Evolutionary conservation across 495 filamentous ascomycete species (phyloP).

Genomic region (Letharia lupina): DNA sequence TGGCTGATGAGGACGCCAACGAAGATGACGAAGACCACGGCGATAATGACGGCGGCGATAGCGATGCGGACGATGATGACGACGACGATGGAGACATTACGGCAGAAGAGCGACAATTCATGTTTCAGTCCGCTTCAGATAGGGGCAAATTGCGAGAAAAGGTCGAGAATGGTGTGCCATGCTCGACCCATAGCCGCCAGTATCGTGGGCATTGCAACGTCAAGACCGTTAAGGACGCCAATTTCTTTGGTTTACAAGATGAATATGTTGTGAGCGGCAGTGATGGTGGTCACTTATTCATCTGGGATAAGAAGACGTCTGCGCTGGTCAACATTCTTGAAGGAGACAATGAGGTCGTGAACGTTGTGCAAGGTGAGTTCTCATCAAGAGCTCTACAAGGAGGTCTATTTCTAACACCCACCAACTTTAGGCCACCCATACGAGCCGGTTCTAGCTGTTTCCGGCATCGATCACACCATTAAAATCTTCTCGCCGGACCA

Average conservation of each 20-base stretch:
- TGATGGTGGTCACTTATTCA: conserved; percentile 63
- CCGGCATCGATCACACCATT: conserved; percentile 67
- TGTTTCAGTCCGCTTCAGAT: conserved; percentile 33
- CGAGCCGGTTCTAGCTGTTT: conserved; percentile 61
- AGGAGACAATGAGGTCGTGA: conserved; percentile 65
- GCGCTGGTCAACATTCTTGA: conserved; percentile 60
- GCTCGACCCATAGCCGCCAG: conserved; percentile 46
- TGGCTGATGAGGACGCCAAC: conserved; percentile 31
- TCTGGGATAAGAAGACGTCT: conserved; percentile 59
- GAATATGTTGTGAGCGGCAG: conserved; percentile 68
- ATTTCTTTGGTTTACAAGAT: conserved; percentile 63
- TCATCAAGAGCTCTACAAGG: not conserved
- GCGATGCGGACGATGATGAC: conserved; percentile 32
- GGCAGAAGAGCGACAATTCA: conserved; percentile 29
- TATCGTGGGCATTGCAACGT: conserved; percentile 67
- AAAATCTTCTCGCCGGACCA: conserved; percentile 66
- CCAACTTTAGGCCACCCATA: conserved; percentile 53
- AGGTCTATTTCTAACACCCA: not conserved
- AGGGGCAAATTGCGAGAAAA: conserved; percentile 35
- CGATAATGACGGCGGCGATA: conserved; percentile 29
- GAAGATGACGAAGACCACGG: conserved; percentile 31
- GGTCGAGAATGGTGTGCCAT: conserved; percentile 48
- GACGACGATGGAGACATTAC: conserved; percentile 28
- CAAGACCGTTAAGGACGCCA: conserved; percentile 67
- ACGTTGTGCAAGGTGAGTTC: conserved; percentile 55